Conservation (phyloP, 106 monocot genomes). For the Dioscorea alata region DNA sequence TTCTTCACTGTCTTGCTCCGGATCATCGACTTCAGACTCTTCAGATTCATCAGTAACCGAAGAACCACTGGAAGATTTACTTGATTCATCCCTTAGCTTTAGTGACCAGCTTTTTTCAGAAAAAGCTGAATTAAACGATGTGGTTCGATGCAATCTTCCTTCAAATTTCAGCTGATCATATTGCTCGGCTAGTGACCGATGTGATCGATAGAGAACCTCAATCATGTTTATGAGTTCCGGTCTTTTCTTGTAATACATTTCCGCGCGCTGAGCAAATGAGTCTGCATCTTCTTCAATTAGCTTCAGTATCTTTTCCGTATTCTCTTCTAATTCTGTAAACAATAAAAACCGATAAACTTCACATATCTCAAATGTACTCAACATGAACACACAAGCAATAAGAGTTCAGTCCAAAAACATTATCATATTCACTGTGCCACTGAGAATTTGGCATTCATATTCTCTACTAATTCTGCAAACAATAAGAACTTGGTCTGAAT, state of each 20-base stretch:
- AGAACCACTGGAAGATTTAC: slow-evolving; percentile 16
- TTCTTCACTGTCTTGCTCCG: slow-evolving; percentile 34
- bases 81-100: slow-evolving; percentile 13
- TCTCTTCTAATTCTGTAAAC: slow-evolving; percentile 65
- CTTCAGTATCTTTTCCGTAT: slow-evolving; percentile 73
- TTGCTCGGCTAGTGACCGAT: slow-evolving; percentile 73
- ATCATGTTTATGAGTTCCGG: slow-evolving; percentile 76
- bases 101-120: slow-evolving; percentile 14
- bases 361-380: no score
- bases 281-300: slow-evolving; percentile 86
- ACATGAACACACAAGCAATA: no score
- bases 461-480: slow-evolving; percentile 29
- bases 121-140: slow-evolving; percentile 6
- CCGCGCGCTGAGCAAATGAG: slow-evolving; percentile 81
- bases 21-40: slow-evolving; percentile 68
- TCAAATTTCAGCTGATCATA: slow-evolving; percentile 49
- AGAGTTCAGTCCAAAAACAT: no score
- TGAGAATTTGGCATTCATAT: slow-evolving; percentile 28
- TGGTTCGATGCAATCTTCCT: slow-evolving; percentile 4
- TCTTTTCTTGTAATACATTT: slow-evolving; percentile 94
- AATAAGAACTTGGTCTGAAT: no score
- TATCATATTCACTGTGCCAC: no score
- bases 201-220: slow-evolving; percentile 75
- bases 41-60: slow-evolving; percentile 29
- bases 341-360: no score